These are phyloP conservation scores for Eimeria acervulina DNA, from an alignment of 169 alveolate species.

Conservation along the genomic window DNA sequence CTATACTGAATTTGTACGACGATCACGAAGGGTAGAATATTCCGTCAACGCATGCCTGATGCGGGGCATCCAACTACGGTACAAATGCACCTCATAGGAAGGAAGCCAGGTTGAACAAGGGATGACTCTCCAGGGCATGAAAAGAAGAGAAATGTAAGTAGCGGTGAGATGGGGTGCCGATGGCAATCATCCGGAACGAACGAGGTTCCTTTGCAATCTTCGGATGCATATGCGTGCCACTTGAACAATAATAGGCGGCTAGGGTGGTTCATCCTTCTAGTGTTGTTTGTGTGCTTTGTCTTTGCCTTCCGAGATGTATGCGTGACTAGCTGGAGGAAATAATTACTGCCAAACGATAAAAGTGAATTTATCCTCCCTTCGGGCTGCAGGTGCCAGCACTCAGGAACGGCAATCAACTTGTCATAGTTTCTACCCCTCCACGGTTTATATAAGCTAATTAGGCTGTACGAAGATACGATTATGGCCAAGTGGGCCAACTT, in stretches of 20 bases:
- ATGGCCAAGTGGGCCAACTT: no score
- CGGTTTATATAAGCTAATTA: no score
- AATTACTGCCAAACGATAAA: no score
- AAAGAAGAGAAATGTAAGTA: background rate
- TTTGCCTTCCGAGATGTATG: background rate
- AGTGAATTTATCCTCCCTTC: no score
- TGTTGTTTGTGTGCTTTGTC: background rate
- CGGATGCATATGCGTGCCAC: background rate
- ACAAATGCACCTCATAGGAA: background rate
- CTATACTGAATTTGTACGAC: background rate
- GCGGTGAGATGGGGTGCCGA: background rate
- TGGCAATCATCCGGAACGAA: background rate
- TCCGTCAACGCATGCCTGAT: background rate
- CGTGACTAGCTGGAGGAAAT: background rate
- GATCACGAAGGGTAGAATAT: background rate
- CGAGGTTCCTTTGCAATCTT: background rate
- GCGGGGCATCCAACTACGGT: background rate
- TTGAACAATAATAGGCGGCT: background rate
- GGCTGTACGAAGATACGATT: no score
- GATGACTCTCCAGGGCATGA: background rate
- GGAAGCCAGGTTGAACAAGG: background rate
- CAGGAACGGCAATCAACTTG: no score
- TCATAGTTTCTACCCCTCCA: background rate
- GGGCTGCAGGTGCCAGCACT: no score
- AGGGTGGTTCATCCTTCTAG: background rate